Evolutionary conservation across 257 asterid species (phyloP).

Genomic region (Gentiana macrophylla): DNA sequence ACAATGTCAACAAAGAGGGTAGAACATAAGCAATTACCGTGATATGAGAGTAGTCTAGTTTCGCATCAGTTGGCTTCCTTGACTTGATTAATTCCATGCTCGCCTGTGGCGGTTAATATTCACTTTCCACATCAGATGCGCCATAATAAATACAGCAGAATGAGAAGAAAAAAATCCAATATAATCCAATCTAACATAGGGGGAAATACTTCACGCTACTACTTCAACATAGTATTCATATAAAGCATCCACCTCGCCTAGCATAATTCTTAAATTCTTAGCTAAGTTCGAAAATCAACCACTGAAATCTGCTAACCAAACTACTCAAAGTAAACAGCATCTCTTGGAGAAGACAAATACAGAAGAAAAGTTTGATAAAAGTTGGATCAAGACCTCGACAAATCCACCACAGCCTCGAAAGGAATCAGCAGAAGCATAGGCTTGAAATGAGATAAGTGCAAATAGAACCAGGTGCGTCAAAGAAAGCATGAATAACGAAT

Average conservation of each 20-base stretch:
- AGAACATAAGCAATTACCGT: slow-evolving; percentile 29
- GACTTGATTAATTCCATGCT: slow-evolving; percentile 69
- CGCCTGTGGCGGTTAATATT: slow-evolving; percentile 38
- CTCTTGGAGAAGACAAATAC: neutral
- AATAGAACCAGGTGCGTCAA: slow-evolving; percentile 15
- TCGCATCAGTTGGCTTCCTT: slow-evolving; percentile 59
- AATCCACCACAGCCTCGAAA: slow-evolving; percentile 98
- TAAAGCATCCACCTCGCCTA: neutral
- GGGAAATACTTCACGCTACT: neutral
- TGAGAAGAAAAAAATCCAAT: neutral
- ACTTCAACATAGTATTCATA: too few species aligned
- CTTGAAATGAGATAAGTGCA: slow-evolving; percentile 13
- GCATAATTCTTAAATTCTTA: neutral
- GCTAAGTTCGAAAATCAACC: neutral
- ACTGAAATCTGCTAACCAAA: neutral
- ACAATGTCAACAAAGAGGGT: too few species aligned
- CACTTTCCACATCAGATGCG: neutral
- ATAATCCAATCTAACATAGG: neutral
- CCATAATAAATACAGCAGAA: neutral
- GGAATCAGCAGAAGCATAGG: slow-evolving; percentile 40
- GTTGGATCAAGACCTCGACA: slow-evolving; percentile 45
- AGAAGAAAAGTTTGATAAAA: neutral
- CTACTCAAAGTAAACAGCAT: neutral
- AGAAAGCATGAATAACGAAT: slow-evolving; percentile 4
- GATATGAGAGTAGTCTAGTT: slow-evolving; percentile 82